Conservation (phyloP, 2,329 filamentous ascomycete species). For the Sporothrix phasma region DNA sequence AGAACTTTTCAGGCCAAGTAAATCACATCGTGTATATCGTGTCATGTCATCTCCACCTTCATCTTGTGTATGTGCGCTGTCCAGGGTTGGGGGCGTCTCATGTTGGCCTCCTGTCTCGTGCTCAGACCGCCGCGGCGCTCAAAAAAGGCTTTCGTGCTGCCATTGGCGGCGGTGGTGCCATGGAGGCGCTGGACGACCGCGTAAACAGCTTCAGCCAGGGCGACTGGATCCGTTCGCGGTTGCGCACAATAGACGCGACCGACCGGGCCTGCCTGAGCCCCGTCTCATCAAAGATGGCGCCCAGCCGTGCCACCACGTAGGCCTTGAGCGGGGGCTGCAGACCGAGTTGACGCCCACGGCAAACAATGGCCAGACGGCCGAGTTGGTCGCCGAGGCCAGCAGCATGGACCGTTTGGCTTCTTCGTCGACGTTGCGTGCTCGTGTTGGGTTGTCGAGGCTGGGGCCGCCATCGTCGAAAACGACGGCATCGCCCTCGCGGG, state of each 20-base stretch:
- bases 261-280: constrained; percentile 36
- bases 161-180: neutral
- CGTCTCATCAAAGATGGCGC: constrained; percentile 36
- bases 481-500: constrained; percentile 6
- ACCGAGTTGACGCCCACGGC: constrained; percentile 38
- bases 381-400: constrained; percentile 38
- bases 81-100: neutral
- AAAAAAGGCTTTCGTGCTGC: neutral
- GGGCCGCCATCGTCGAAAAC: constrained; percentile 24
- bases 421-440: constrained; percentile 27
- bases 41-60: neutral
- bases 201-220: constrained; percentile 14
- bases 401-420: constrained; percentile 39
- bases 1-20: too few relatives aligned
- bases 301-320: constrained; percentile 37
- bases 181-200: neutral
- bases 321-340: constrained; percentile 31
- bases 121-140: neutral
- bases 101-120: neutral
- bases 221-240: constrained; percentile 24
- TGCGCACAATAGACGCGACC: constrained; percentile 34
- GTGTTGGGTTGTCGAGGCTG: constrained; percentile 33
- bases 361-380: constrained; percentile 42
- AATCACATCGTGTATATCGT: neutral
- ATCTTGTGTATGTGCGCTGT: neutral